phyloP scores from a whole-genome alignment of 257 asterid species.

The Ophiorrhiza pumila region DNA sequence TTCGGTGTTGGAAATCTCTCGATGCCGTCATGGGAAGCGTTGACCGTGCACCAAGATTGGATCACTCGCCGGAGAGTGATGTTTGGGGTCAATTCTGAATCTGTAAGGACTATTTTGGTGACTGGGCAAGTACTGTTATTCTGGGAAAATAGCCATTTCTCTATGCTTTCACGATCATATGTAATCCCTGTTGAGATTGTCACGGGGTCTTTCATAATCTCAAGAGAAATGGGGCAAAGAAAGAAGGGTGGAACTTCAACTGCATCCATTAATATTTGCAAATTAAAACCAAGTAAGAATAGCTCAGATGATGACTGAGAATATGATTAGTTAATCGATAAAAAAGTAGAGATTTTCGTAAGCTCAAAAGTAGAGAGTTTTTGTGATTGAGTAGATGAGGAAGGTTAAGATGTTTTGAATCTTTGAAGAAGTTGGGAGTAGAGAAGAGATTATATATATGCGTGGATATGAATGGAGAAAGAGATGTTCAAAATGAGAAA shows the following conservation, averaged over 20 bases:
- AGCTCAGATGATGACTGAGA: not conserved
- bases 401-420: constrained; percentile 18
- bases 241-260: constrained; percentile 70
- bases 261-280: constrained; percentile 35
- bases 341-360: not conserved
- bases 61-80: constrained; percentile 75
- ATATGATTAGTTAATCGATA: not conserved
- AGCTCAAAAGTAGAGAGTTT: not conserved
- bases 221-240: constrained; percentile 72
- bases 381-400: constrained; percentile 9
- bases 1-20: constrained; percentile 79
- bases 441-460: constrained; percentile 16
- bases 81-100: constrained; percentile 60
- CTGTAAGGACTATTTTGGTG: constrained; percentile 47
- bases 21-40: constrained; percentile 44
- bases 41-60: constrained; percentile 79
- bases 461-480: too few species aligned
- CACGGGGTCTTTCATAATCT: constrained; percentile 87
- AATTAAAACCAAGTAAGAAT: not conserved
- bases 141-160: constrained; percentile 58
- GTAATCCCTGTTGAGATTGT: constrained; percentile 69
- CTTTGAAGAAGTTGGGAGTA: constrained; percentile 14
- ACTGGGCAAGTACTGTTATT: constrained; percentile 58
- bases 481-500: constrained; percentile 25
- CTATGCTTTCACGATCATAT: constrained; percentile 75